Conservation (phyloP, 2,329 filamentous ascomycete genomes). For the Talaromyces rugulosus region DNA sequence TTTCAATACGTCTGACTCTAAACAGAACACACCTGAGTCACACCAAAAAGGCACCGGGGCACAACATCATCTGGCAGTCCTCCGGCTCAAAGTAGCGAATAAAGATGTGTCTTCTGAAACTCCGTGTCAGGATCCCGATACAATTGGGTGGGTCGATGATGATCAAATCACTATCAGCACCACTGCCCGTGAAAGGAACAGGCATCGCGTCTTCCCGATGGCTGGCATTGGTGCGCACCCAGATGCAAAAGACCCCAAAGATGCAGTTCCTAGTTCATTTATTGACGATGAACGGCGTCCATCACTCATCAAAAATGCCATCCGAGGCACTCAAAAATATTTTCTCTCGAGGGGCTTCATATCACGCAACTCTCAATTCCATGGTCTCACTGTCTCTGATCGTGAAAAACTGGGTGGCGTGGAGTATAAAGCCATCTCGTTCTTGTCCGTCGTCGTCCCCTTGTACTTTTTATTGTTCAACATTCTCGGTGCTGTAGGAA, state of each 20-base stretch:
- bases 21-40: not conserved
- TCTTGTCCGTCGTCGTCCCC: conserved; percentile 35
- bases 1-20: not conserved
- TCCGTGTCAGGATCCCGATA: conserved; percentile 10
- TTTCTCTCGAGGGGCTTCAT: conserved; percentile 29
- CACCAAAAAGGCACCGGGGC: not conserved
- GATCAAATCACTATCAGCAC: conserved; percentile 26
- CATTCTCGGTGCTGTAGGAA: conserved; percentile 41
- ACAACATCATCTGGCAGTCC: not conserved
- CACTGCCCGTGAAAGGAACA: conserved; percentile 10
- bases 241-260: conserved; percentile 31
- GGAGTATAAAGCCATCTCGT: conserved; percentile 38
- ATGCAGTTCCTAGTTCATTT: conserved; percentile 19
- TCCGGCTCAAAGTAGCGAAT: not conserved
- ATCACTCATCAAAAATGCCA: conserved; percentile 20
- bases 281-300: conserved; percentile 16
- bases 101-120: not conserved
- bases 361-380: conserved; percentile 48
- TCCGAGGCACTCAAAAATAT: conserved; percentile 27
- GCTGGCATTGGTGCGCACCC: conserved; percentile 31
- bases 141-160: conserved; percentile 25
- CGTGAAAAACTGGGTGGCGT: conserved; percentile 40
- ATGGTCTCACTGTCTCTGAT: conserved; percentile 42
- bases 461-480: conserved; percentile 47
- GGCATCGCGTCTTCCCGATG: conserved; percentile 30